Evolutionary conservation across 1,284 basidiomycete species (phyloP).

Genomic region (Pyrrhoderma noxium): DNA sequence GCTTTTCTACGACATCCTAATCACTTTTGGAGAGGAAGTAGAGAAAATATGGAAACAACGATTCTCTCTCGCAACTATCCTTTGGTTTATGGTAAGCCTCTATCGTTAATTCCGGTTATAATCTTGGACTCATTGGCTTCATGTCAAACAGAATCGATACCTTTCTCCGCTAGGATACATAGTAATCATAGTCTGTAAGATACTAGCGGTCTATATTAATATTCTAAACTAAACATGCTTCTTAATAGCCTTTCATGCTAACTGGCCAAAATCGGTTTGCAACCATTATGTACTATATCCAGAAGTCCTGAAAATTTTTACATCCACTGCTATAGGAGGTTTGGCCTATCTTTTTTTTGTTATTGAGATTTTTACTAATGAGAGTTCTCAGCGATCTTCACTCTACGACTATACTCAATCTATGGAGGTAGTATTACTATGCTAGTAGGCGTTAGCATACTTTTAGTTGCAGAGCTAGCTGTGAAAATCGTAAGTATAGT

Average conservation of each 20-base stretch:
- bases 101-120: neutral
- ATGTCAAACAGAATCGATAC: slow-evolving; percentile 13
- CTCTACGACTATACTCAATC: slow-evolving; percentile 13
- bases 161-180: slow-evolving; percentile 15
- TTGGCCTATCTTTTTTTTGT: neutral
- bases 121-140: too few species aligned
- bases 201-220: neutral
- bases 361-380: neutral
- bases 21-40: slow-evolving; percentile 16
- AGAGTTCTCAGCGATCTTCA: slow-evolving; percentile 11
- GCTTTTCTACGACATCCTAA: slow-evolving; percentile 15
- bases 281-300: slow-evolving; percentile 16
- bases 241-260: slow-evolving; percentile 7
- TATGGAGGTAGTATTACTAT: slow-evolving; percentile 12
- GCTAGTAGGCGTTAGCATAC: slow-evolving; percentile 1
- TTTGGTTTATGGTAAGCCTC: slow-evolving; percentile 16
- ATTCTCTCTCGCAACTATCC: slow-evolving; percentile 10
- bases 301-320: slow-evolving; percentile 15
- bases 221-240: neutral
- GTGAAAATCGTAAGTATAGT: slow-evolving; percentile 14
- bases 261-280: slow-evolving; percentile 15
- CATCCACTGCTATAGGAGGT: slow-evolving; percentile 14
- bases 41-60: slow-evolving; percentile 17
- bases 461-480: slow-evolving; percentile 13
- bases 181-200: slow-evolving; percentile 12